These are phyloP conservation scores for Colletotrichum chlorophyti DNA, from an alignment of 2,329 filamentous ascomycete genomes.

Conservation along the genomic window DNA sequence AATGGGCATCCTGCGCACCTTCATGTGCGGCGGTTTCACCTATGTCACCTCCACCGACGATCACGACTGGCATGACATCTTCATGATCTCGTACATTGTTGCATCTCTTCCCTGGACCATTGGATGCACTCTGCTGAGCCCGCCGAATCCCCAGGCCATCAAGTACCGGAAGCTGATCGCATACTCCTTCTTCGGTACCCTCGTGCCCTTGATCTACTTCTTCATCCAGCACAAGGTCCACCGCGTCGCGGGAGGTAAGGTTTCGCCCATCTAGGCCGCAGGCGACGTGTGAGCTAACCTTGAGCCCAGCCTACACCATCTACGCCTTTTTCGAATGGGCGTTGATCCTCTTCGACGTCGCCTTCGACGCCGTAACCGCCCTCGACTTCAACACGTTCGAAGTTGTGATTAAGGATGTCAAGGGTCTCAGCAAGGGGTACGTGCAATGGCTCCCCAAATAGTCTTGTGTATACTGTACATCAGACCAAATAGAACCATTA, in stretches of 20 bases:
- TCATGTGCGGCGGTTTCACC: constrained; percentile 97
- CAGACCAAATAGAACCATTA: constrained; percentile 39
- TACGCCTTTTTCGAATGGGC: constrained; percentile 99
- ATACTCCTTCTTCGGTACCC: constrained; percentile 84
- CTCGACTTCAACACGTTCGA: constrained; percentile 92
- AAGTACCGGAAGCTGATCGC: constrained; percentile 90
- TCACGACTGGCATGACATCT: constrained; percentile 98
- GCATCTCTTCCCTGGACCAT: constrained; percentile 94
- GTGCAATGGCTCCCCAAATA: constrained; percentile 95
- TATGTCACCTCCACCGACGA: constrained; percentile 98
- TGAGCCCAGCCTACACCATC: constrained; percentile 83
- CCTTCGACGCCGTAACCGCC: constrained; percentile 92
- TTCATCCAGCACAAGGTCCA: constrained; percentile 99
- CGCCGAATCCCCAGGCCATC: constrained; percentile 80
- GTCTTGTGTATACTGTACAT: constrained; percentile 46
- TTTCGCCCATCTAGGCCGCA: background rate
- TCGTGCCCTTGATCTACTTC: constrained; percentile 91
- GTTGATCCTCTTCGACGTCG: constrained; percentile 92
- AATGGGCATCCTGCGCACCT: constrained; percentile 83
- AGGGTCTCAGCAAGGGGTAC: constrained; percentile 96
- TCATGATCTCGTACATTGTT: constrained; percentile 98
- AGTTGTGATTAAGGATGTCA: constrained; percentile 85
- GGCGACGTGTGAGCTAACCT: constrained; percentile 15
- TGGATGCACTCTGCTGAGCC: constrained; percentile 87
- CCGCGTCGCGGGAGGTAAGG: constrained; percentile 86